Conservation (phyloP, 2,329 filamentous ascomycete genomes). For the Sphaerulina populicola region DNA sequence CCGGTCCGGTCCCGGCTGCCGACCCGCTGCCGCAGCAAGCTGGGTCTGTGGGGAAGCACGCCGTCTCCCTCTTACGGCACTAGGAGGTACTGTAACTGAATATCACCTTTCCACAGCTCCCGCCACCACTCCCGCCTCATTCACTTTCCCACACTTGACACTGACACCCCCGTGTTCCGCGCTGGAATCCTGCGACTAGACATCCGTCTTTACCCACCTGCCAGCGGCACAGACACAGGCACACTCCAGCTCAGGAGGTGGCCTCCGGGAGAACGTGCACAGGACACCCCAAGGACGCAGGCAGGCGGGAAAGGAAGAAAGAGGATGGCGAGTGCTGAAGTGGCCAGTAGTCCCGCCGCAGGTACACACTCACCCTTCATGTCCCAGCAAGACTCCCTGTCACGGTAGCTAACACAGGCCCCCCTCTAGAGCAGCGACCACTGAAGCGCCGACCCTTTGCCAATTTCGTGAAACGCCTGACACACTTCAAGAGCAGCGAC, state of each 20-base stretch:
- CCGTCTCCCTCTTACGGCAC: no score
- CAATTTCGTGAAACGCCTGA: conserved; percentile 87
- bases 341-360: conserved; percentile 36
- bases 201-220: not conserved
- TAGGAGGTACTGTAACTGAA: no score
- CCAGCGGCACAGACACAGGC: not conserved
- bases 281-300: not conserved
- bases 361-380: conserved; percentile 30
- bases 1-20: not conserved
- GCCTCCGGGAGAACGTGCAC: no score
- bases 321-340: conserved; percentile 40
- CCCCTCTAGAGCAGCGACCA: conserved; percentile 58
- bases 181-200: not conserved
- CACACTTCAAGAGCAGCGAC: conserved; percentile 70
- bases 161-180: not conserved
- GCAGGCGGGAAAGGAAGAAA: not conserved
- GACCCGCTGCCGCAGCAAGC: no score
- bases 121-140: no score
- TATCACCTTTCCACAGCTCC: no score
- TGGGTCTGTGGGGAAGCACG: no score
- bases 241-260: no score
- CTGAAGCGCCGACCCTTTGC: conserved; percentile 78
- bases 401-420: conserved; percentile 22
- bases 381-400: not conserved
- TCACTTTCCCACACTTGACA: not conserved